phyloP scores from a whole-genome alignment of 306 rosid genomes.

The Medicago ruthenica region DNA sequence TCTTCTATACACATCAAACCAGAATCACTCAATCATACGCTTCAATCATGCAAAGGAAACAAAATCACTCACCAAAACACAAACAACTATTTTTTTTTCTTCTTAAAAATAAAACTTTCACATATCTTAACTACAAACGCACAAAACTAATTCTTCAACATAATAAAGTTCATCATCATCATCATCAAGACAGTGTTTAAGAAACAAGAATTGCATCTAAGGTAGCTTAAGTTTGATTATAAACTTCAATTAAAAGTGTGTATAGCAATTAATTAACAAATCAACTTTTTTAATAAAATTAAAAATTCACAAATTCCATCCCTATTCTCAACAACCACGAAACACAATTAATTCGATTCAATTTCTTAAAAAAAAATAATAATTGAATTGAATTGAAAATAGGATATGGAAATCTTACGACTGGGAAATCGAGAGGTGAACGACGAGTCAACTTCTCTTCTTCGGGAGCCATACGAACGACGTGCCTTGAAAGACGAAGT shows the following conservation, averaged over 20 bases:
- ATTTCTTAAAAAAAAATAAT: no score
- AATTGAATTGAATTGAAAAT: background rate
- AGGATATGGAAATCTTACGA: slow-evolving; percentile 51
- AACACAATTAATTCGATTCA: no score
- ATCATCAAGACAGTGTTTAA: background rate
- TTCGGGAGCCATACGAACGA: slow-evolving; percentile 85
- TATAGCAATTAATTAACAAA: background rate
- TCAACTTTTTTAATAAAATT: no score
- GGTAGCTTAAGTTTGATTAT: no score
- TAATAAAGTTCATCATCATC: background rate
- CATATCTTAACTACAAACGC: background rate
- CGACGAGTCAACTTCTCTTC: slow-evolving; percentile 87
- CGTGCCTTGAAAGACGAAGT: slow-evolving; percentile 45
- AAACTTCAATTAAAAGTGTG: background rate
- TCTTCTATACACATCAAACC: slow-evolving; percentile 1
- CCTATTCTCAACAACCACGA: no score
- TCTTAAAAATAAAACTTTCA: background rate
- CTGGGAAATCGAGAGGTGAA: slow-evolving; percentile 82
- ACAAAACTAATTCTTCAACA: background rate
- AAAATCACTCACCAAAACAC: background rate
- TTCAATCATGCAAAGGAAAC: slow-evolving; percentile 26
- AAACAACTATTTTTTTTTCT: background rate
- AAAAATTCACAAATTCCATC: no score
- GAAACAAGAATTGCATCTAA: background rate
- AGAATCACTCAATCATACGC: background rate